Percentiles rank a stretch among this genome's conserved stretches.
Conservation (phyloP, 768 basidiomycete genomes). For the Leccinum pellstonianum region DNA sequence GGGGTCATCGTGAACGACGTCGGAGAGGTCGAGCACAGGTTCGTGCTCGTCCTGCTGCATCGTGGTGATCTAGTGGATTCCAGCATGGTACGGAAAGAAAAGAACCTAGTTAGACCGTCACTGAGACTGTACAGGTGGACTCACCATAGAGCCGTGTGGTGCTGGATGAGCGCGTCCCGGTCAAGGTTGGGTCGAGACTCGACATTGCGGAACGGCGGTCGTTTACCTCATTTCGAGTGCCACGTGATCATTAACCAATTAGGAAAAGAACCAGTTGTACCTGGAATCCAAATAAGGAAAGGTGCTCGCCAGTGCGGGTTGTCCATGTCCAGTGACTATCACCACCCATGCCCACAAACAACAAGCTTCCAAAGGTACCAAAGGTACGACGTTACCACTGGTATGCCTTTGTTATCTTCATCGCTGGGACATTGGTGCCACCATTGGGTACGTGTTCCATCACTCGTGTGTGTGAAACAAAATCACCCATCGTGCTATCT, state of each 20-base stretch:
- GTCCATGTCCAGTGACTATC: constrained; percentile 8
- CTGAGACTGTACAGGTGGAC: not conserved
- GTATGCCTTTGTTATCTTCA: constrained; percentile 76
- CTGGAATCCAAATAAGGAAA: constrained; percentile 10
- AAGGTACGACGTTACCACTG: constrained; percentile 66
- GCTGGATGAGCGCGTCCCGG: constrained; percentile 22
- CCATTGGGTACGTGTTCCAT: constrained; percentile 66
- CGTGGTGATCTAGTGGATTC: constrained; percentile 16
- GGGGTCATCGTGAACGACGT: constrained; percentile 81
- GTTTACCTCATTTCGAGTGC: constrained; percentile 30
- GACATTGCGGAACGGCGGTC: constrained; percentile 3
- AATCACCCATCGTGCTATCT: constrained; percentile 6
- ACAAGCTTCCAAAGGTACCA: constrained; percentile 62
- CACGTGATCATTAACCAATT: constrained; percentile 21
- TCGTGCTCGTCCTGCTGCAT: constrained; percentile 58
- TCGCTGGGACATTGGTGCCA: constrained; percentile 87
- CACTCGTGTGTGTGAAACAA: not conserved
- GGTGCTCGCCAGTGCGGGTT: not conserved
- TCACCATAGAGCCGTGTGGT: constrained; percentile 17
- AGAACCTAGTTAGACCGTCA: not conserved
- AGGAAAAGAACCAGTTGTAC: constrained; percentile 7
- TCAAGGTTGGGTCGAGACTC: constrained; percentile 12
- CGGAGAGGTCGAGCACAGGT: constrained; percentile 70
- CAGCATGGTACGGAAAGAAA: not conserved
- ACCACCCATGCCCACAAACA: constrained; percentile 33